Evolutionary conservation across 768 basidiomycete species (phyloP).

Genomic region (Cystoderma amianthinum): DNA sequence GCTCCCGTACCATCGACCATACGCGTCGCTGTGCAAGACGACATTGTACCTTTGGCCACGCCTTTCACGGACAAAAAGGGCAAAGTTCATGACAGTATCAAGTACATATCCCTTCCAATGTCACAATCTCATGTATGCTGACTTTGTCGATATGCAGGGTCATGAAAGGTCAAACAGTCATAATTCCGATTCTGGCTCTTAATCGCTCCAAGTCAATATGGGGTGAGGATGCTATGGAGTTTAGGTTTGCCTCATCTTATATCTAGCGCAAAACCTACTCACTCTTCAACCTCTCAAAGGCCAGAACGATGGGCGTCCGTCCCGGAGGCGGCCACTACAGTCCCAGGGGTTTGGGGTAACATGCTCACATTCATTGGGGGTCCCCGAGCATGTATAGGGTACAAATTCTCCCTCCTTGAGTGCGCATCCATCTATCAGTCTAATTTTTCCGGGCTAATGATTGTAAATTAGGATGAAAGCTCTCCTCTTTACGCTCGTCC

Average conservation of each 20-base stretch:
- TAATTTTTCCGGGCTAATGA: neutral
- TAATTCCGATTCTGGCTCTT: slow-evolving; percentile 44
- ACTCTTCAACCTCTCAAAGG: slow-evolving; percentile 20
- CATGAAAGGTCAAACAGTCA: slow-evolving; percentile 35
- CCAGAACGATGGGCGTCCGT: slow-evolving; percentile 56
- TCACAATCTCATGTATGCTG: neutral
- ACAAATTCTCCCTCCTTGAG: slow-evolving; percentile 57
- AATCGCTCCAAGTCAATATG: slow-evolving; percentile 49
- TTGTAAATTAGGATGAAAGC: slow-evolving; percentile 18
- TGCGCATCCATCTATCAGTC: slow-evolving; percentile 16
- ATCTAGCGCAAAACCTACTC: neutral
- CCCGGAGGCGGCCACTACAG: slow-evolving; percentile 31
- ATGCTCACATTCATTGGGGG: slow-evolving; percentile 59
- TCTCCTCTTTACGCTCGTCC: slow-evolving; percentile 18
- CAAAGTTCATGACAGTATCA: slow-evolving; percentile 26
- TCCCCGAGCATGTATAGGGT: slow-evolving; percentile 61
- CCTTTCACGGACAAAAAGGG: slow-evolving; percentile 41
- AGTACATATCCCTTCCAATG: slow-evolving; percentile 16
- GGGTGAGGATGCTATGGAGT: slow-evolving; percentile 59
- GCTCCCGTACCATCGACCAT: slow-evolving; percentile 38
- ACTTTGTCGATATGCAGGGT: slow-evolving; percentile 16
- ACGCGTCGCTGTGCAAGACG: slow-evolving; percentile 42
- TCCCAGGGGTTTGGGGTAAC: slow-evolving; percentile 60
- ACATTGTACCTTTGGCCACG: slow-evolving; percentile 39
- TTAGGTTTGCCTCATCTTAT: slow-evolving; percentile 32